Conservation (phyloP, 495 filamentous ascomycete species). For the Elasticomyces elasticus region DNA sequence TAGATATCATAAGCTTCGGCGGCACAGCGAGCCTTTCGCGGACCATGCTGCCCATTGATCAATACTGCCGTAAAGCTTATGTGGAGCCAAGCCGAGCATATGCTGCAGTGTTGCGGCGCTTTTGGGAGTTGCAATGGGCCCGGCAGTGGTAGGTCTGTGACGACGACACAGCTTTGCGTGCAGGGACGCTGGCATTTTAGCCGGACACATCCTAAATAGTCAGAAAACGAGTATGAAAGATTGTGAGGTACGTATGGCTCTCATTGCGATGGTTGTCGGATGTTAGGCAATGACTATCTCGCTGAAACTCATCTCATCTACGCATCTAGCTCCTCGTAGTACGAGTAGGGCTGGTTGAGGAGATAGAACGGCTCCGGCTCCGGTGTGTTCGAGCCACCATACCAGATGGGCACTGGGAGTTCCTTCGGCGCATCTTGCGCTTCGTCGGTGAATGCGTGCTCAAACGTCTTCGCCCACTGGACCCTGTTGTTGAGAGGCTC, state of each 20-base stretch:
- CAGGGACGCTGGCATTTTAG: not conserved
- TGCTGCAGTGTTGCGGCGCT: not conserved
- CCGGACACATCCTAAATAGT: not conserved
- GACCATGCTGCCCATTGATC: not conserved
- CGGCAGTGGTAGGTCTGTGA: not conserved
- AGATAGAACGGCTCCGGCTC: constrained; percentile 9
- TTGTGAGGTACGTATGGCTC: too few relatives aligned
- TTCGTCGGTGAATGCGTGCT: constrained; percentile 11
- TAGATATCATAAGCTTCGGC: not conserved
- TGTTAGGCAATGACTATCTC: too few relatives aligned
- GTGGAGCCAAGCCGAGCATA: not conserved
- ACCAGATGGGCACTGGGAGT: constrained; percentile 13
- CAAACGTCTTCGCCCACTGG: constrained; percentile 19
- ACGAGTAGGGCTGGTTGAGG: constrained; percentile 10
- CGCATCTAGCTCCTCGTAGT: constrained; percentile 1
- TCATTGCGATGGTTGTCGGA: too few relatives aligned
- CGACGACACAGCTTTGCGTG: not conserved
- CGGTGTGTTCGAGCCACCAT: constrained; percentile 2
- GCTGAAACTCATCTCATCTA: not conserved
- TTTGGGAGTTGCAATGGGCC: not conserved
- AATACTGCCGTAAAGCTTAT: not conserved
- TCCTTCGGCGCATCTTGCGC: constrained; percentile 6
- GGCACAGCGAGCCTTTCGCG: not conserved
- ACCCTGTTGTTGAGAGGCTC: constrained; percentile 19
- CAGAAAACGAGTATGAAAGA: too few relatives aligned